Evolutionary conservation across 768 basidiomycete species (phyloP).

Genomic region (Xerocomus brunneocitrinus): DNA sequence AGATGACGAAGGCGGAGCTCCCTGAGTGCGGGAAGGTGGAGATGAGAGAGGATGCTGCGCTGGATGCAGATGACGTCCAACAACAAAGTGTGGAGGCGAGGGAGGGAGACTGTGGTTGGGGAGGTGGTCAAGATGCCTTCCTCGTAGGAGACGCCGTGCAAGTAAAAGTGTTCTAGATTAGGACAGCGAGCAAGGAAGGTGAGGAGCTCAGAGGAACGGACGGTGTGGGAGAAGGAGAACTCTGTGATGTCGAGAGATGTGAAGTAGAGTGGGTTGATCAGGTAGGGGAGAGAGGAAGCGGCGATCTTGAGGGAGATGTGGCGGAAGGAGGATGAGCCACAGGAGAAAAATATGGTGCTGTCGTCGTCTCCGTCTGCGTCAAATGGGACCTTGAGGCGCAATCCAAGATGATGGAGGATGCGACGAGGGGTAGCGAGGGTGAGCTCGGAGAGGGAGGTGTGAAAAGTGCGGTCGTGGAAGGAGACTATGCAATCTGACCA

Average conservation of each 20-base stretch:
- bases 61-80: slow-evolving; percentile 58
- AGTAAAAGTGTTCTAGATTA: slow-evolving; percentile 52
- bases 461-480: slow-evolving; percentile 29
- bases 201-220: slow-evolving; percentile 49
- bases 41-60: slow-evolving; percentile 58
- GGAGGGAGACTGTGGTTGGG: slow-evolving; percentile 48
- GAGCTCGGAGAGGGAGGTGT: slow-evolving; percentile 28
- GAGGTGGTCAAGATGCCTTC: slow-evolving; percentile 27
- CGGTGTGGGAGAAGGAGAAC: slow-evolving; percentile 34
- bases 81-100: slow-evolving; percentile 52
- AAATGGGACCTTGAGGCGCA: slow-evolving; percentile 25
- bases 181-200: slow-evolving; percentile 60
- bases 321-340: slow-evolving; percentile 34
- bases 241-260: slow-evolving; percentile 57
- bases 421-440: slow-evolving; percentile 14
- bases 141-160: slow-evolving; percentile 51
- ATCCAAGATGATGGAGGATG: slow-evolving; percentile 27
- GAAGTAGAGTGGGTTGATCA: slow-evolving; percentile 49
- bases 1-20: slow-evolving; percentile 62
- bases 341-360: slow-evolving; percentile 26
- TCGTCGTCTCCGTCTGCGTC: slow-evolving; percentile 18
- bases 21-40: slow-evolving; percentile 56
- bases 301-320: slow-evolving; percentile 46
- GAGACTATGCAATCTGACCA: slow-evolving; percentile 52
- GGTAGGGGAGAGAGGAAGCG: slow-evolving; percentile 45